Evolutionary conservation across 2,329 filamentous ascomycete genomes (phyloP).

Genomic region (Penicillium sp.): DNA sequence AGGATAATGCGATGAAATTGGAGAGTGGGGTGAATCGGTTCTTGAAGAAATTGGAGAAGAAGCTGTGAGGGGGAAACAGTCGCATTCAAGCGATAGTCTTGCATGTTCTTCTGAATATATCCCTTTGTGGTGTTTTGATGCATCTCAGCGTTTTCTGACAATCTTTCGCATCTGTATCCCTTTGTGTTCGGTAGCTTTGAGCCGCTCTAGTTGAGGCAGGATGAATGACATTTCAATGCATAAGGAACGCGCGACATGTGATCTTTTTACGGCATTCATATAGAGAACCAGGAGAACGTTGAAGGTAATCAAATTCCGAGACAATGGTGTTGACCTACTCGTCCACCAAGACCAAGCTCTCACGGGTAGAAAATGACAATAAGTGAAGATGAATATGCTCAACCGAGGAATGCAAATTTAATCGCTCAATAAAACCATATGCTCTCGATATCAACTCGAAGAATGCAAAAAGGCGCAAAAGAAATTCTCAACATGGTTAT

Average conservation of each 20-base stretch:
- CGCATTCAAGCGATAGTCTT: background rate
- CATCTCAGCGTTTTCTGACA: background rate
- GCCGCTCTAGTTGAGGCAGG: background rate
- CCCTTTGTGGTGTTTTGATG: background rate
- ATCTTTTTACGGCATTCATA: background rate
- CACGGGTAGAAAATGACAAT: conserved; percentile 13
- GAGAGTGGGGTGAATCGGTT: conserved; percentile 49
- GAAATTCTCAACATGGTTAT: background rate
- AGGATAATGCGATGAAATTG: conserved; percentile 41
- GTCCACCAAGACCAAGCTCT: conserved; percentile 4
- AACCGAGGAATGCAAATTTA: conserved; percentile 23
- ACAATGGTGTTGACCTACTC: conserved; percentile 9
- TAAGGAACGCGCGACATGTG: background rate
- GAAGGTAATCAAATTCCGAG: background rate
- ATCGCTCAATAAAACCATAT: conserved; percentile 24
- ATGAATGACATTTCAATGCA: background rate
- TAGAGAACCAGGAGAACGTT: too few species aligned
- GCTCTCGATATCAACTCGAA: conserved; percentile 15
- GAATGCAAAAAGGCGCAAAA: conserved; percentile 5
- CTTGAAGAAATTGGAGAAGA: conserved; percentile 51
- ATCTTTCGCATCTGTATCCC: background rate
- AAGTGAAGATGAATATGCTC: conserved; percentile 18
- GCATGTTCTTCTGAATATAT: background rate
- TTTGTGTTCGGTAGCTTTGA: background rate
- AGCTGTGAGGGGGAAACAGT: conserved; percentile 23